Evolutionary conservation across 345 rosid genomes (phyloP).

Genomic region (Camelina sativa): DNA sequence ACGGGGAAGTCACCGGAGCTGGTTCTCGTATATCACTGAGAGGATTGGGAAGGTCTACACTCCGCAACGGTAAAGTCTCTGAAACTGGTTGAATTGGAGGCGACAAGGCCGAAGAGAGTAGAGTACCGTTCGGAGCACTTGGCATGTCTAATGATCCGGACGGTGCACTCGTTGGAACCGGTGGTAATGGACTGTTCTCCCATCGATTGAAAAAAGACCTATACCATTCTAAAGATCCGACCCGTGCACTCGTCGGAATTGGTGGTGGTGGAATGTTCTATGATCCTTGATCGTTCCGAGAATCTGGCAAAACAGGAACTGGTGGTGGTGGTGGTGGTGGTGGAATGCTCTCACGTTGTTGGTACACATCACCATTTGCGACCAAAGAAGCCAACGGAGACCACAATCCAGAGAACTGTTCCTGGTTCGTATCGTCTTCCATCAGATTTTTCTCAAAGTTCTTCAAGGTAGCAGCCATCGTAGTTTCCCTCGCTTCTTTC

Average conservation of each 20-base stretch:
- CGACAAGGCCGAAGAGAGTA: neutral
- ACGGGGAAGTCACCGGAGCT: constrained; percentile 41
- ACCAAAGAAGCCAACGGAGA: constrained; percentile 48
- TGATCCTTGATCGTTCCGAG: neutral
- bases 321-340: constrained; percentile 3
- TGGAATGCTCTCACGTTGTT: neutral
- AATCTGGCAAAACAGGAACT: neutral
- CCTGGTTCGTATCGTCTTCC: constrained; percentile 42
- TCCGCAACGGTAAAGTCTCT: neutral
- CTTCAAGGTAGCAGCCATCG: neutral
- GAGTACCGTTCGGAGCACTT: neutral
- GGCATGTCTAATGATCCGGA: neutral
- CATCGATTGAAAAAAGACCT: neutral
- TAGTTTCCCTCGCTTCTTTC: neutral
- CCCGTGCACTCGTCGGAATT: neutral
- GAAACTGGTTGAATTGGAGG: neutral
- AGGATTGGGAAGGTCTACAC: neutral
- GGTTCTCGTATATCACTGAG: constrained; percentile 2
- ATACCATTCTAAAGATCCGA: neutral
- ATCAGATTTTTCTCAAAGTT: neutral
- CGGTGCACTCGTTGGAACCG: neutral
- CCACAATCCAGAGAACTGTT: constrained; percentile 49
- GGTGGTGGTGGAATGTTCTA: constrained; percentile 13
- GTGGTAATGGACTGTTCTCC: constrained; percentile 1
- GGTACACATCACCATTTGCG: constrained; percentile 37